These are phyloP conservation scores for Phytophthora quininea DNA, from an alignment of 352 stramenopile genomes.

Conservation along the genomic window DNA sequence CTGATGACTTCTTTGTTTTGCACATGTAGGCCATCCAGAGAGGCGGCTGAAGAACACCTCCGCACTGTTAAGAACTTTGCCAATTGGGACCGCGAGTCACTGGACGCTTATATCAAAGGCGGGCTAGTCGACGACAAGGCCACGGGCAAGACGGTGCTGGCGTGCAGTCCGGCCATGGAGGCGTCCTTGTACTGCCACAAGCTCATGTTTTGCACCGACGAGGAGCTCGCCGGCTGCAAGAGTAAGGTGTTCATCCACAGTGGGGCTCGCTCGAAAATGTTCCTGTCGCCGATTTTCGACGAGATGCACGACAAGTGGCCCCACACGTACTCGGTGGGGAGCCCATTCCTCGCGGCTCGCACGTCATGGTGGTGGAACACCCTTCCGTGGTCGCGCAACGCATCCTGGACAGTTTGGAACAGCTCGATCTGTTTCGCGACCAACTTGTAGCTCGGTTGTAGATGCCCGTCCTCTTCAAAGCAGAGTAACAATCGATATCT, in stretches of 20 bases:
- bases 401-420: slow-evolving; percentile 33
- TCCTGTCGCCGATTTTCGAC: slow-evolving; percentile 19
- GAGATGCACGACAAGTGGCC: slow-evolving; percentile 29
- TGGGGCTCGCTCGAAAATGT: slow-evolving; percentile 27
- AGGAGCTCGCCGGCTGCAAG: slow-evolving; percentile 23
- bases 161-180: slow-evolving; percentile 43
- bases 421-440: slow-evolving; percentile 22
- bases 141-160: slow-evolving; percentile 19
- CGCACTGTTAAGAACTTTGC: slow-evolving; percentile 27
- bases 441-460: neutral
- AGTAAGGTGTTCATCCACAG: slow-evolving; percentile 26
- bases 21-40: slow-evolving; percentile 17
- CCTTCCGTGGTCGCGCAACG: slow-evolving; percentile 27
- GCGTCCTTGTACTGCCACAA: slow-evolving; percentile 34
- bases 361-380: slow-evolving; percentile 49
- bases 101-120: slow-evolving; percentile 31
- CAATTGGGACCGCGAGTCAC: slow-evolving; percentile 32
- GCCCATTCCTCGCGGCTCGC: slow-evolving; percentile 32
- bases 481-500: too few species aligned
- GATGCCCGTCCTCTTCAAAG: neutral
- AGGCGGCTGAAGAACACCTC: slow-evolving; percentile 35
- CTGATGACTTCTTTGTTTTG: neutral
- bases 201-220: slow-evolving; percentile 26
- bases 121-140: slow-evolving; percentile 15
- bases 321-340: slow-evolving; percentile 34